Evolutionary conservation across 345 rosid species (phyloP), one percentile per base, ranked within the genome.

Genomic region (Lenwebbia sp.): DNA sequence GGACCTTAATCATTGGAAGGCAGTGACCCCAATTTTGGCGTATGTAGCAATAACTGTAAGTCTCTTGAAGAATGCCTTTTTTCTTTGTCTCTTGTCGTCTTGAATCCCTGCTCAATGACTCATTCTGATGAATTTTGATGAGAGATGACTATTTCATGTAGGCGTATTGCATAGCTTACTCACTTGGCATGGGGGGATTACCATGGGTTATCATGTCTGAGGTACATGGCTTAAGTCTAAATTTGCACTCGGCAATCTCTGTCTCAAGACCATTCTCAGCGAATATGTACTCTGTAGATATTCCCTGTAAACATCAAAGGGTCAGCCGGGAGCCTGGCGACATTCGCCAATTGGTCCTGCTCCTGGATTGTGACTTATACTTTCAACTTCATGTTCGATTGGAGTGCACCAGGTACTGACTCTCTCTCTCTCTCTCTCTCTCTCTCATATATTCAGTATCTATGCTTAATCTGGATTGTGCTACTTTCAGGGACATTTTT

Each of bases 251-350:
- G 44, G 44, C 10, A 70, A 17, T 17, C 47, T 70, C 21, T 70
- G 33, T 33, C 25, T 17, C 23, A 33, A 70, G 25, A 70, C 7
- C 11, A 70, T 21, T 70, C 47, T 33, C 47, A 70, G 12, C 17
- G 25, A 33, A 33, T 19, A 17, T 17, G 13, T 70, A 19, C 78
- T 33, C 53, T 40, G 83, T 88, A 92, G 94, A 91, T 92, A 86
- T 92, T 92, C 86, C 94, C 94, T 15, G 88, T 92, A 82, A 92
- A 90, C 84, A 86, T 93, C 13, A 92, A 93, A 74, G 94, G 90
- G 22, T 56, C 91, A 52, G 96, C 94, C 1, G 96, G 96, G 82
- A 94, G 94, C 87, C 84, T 91, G 55, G 91, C 87, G 86, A 87
- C 91, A 70, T 87, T 94, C 19, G 88, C 91, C 28, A 88, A 88